Conservation (phyloP, 352 stramenopile genomes). For the Globisporangium irregulare region DNA sequence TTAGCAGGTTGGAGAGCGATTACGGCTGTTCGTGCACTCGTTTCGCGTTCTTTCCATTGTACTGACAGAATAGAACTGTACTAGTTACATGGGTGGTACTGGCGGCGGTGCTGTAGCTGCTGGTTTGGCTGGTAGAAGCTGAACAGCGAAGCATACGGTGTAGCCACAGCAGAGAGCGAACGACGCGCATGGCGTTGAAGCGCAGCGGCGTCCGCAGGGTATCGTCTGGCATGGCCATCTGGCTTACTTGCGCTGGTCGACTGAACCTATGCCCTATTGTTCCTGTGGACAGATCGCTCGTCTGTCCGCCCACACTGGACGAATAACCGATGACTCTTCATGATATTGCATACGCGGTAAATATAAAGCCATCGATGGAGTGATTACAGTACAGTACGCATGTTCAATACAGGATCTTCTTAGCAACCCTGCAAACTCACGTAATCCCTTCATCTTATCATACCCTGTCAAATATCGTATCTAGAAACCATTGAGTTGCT, state of each 20-base stretch:
- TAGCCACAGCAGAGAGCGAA: background rate
- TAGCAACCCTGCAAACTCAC: background rate
- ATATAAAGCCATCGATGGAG: background rate
- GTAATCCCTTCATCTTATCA: background rate
- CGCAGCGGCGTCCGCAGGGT: background rate
- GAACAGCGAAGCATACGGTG: background rate
- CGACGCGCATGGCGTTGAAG: background rate
- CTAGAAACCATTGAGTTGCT: background rate
- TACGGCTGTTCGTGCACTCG: background rate
- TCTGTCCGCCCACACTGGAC: background rate
- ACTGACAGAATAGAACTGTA: background rate
- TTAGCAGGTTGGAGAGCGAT: background rate
- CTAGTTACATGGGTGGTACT: background rate
- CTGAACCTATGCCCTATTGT: background rate
- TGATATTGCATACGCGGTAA: background rate
- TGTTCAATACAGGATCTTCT: background rate
- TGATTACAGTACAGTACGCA: background rate
- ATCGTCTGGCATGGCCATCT: background rate
- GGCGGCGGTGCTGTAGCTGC: background rate
- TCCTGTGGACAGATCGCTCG: background rate
- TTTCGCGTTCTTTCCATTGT: background rate
- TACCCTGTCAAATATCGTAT: background rate
- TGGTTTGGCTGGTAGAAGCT: background rate
- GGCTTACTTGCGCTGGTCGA: background rate
- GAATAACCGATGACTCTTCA: background rate